These are phyloP conservation scores for Candida coquimbonensis DNA, from an alignment of 805 yeast genomes.

Conservation along the genomic window DNA sequence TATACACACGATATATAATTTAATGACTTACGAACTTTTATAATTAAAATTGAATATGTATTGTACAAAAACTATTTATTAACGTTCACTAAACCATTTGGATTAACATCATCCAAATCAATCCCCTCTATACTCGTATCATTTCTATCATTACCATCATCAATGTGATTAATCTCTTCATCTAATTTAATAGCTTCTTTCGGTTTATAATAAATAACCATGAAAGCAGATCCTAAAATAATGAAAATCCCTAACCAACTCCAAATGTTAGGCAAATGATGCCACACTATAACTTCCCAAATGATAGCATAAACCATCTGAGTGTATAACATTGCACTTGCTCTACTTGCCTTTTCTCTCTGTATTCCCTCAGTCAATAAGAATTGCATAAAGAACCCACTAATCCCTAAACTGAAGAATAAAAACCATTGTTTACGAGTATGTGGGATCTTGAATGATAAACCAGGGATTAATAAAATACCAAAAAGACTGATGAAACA, in stretches of 20 bases:
- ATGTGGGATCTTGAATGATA: conserved; percentile 55
- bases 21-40: too few relatives aligned
- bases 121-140: background rate
- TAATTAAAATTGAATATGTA: too few relatives aligned
- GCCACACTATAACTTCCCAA: conserved; percentile 69
- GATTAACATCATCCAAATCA: conserved; percentile 9
- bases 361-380: conserved; percentile 77
- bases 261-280: conserved; percentile 63
- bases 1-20: too few relatives aligned
- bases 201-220: conserved; percentile 49
- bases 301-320: conserved; percentile 72
- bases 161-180: background rate
- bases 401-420: conserved; percentile 53
- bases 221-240: conserved; percentile 58
- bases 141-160: background rate
- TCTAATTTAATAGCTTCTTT: conserved; percentile 11
- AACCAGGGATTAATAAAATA: conserved; percentile 48
- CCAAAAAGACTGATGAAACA: conserved; percentile 47
- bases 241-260: conserved; percentile 64
- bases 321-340: conserved; percentile 68
- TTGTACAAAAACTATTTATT: too few relatives aligned
- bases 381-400: conserved; percentile 82
- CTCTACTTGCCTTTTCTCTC: conserved; percentile 70
- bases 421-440: conserved; percentile 60
- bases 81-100: background rate